Evolutionary conservation across 2,329 filamentous ascomycete genomes (phyloP), one percentile per base, ranked within the genome.

Genomic region (Fusarium zealandicum): DNA sequence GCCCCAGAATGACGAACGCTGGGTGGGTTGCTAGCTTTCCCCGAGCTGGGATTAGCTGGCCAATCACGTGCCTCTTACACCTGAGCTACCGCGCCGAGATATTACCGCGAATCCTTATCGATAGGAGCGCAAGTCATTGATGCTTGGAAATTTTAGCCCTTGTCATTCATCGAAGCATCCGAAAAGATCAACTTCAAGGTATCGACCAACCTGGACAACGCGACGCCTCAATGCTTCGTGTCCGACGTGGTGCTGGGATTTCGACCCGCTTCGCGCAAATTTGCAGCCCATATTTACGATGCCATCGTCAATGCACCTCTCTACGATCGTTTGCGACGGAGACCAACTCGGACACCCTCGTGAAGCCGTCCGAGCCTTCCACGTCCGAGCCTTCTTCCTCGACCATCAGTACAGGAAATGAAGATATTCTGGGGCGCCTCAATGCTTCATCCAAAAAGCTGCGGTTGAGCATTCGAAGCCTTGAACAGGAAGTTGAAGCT

Each of bases 221-320:
- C 17, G 36, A 32, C 37, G 17, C 39, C 43, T 35, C 56, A 55
- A 73, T 73, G 72, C 67, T 73, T 64, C 70, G 70, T 43, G 35
- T 59, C 22, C 51, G 59, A 41, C 59, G 61, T 32, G 44, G 55
- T 22, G 47, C 47, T 42, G 61, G 63, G 48, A 54, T 38, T 30
- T 45, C 59, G 59, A 52, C 52, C 51, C 57, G 41, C 20, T 43
- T 57, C 31, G 31, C 51, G 4, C 50, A 45, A 8, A 32, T 57
- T 6, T 52, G 40, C 27, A 41, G 57, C 16, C 36, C 49, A n/a
- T 47, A 41, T 20, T 11, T 46, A 39, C 38, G 37, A 54, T 52
- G 27, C 20, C 17, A 52, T 30, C 44, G 37, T 31, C 59, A 48
- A 61, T 50, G 36, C 28, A 40, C 42, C 38, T 17, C 16, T 25